These are phyloP conservation scores for Trypanosoma melophagium DNA, from an alignment of 208 protist genomes.

Conservation along the genomic window DNA sequence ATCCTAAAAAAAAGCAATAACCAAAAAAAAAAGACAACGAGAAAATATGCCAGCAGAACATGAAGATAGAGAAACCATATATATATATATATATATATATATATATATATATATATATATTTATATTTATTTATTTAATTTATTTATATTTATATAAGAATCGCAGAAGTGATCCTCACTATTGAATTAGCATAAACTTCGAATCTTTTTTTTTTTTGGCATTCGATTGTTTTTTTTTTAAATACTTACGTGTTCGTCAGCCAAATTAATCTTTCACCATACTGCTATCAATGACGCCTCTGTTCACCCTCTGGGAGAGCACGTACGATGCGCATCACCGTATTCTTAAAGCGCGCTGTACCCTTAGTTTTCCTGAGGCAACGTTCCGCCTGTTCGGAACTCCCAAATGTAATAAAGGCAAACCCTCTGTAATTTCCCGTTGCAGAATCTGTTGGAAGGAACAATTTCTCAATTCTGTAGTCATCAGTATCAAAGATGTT, in stretches of 20 bases:
- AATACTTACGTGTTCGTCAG: not conserved
- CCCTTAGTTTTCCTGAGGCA: slow-evolving; percentile 32
- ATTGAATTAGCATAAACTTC: no score
- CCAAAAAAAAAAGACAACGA: no score
- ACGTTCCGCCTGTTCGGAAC: slow-evolving; percentile 25
- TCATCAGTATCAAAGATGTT: slow-evolving; percentile 71
- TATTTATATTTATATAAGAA: no score
- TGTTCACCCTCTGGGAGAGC: slow-evolving; percentile 32
- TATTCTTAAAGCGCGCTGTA: slow-evolving; percentile 73
- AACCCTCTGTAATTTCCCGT: slow-evolving; percentile 75
- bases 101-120: no score
- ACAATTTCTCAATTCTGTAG: slow-evolving; percentile 51
- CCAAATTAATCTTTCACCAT: not conserved
- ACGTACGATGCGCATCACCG: slow-evolving; percentile 60
- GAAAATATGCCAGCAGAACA: no score
- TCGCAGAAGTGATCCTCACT: no score
- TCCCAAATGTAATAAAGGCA: slow-evolving; percentile 75
- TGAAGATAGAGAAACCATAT: no score
- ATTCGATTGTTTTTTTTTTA: slow-evolving; percentile 4
- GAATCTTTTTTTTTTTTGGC: slow-evolving; percentile 14
- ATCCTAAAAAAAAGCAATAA: no score
- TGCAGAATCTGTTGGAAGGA: slow-evolving; percentile 52
- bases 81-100: no score
- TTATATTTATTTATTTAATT: no score
- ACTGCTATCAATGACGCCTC: slow-evolving; percentile 9